Evolutionary conservation across 202 grass and related monocot species (phyloP).

Genomic region (Miscanthus sacchariflorus): DNA sequence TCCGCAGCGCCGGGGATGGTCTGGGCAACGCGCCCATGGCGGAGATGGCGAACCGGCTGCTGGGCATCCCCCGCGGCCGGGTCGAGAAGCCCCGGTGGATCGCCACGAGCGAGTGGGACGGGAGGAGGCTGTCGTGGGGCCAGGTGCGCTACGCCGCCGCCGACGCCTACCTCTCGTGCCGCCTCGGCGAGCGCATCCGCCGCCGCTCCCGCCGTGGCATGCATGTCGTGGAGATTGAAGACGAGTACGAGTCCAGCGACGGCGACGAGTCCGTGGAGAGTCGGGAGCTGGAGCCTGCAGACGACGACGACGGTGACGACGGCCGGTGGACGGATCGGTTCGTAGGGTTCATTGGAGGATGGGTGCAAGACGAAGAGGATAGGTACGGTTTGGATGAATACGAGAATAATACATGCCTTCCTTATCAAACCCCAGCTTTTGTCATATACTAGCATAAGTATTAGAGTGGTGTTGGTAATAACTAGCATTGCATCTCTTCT

Average conservation of each 20-base stretch:
- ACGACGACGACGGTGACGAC: too few relatives aligned
- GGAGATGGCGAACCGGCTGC: slow-evolving; percentile 27
- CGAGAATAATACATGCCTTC: too few relatives aligned
- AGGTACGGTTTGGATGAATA: too few relatives aligned
- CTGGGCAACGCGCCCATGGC: slow-evolving; percentile 39
- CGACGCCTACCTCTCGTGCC: slow-evolving; percentile 12
- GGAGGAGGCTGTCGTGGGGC: slow-evolving; percentile 4
- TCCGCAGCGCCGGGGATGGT: background rate
- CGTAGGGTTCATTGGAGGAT: too few relatives aligned
- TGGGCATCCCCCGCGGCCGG: slow-evolving; percentile 16
- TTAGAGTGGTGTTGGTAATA: too few relatives aligned
- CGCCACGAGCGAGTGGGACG: slow-evolving; percentile 35
- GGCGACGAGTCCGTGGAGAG: background rate
- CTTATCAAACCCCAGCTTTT: too few relatives aligned
- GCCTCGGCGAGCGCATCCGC: background rate
- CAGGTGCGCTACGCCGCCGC: slow-evolving; percentile 25
- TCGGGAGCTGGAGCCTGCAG: too few relatives aligned
- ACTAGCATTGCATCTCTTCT: too few relatives aligned
- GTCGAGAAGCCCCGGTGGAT: background rate
- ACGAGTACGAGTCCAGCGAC: background rate
- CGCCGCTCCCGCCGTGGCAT: background rate
- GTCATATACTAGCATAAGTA: too few relatives aligned
- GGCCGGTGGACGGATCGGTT: too few relatives aligned
- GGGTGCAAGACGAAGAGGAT: too few relatives aligned
- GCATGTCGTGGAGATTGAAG: background rate